Base-by-base conservation (phyloP, 108 stramenopile species). In the Schizochytrium sp. region DNA sequence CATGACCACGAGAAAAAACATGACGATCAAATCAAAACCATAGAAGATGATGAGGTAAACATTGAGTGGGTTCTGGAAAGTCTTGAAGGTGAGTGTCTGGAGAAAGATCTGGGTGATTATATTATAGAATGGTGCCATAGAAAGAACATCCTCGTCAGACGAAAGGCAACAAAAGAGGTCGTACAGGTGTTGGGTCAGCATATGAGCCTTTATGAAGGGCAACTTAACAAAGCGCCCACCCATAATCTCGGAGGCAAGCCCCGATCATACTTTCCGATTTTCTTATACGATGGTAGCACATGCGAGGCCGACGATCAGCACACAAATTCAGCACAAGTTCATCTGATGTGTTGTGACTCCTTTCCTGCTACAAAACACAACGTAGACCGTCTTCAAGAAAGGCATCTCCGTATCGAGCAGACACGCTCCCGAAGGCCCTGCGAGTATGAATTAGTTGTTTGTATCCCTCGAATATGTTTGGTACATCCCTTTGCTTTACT, bases 341-440 rank as follows among this genome's bases (percentile, higher is more conserved):
- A 83, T 17, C 47, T 83, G 38, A 83, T 83, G 47, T 83, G 76
- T 53, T 83, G 76, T 53, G 76, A 83, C 28, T 83, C 76, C 15
- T 83, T 83, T 42, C 76, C 50, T 10, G 53, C 53, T 47, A 55
- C 47, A n/a, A n/a, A 53, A 5, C 53, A 55, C 8, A 55, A 17
- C 50, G 76, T 83, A 13, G 76, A 83, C 47, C 49, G 28, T 0
- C 1, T 83, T 7, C 76, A 83, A 40, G 5, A 50, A 50, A 83
- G 40, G 76, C 76, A 83, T 42, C 19, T 83, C n/a, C 76, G 76
- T 12, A 83, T 83, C 47, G 76, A 83, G 76, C 53, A 10, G 47
- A 53, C 53, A 10, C 76, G 53, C 50, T 55, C 47, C 13, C 47
- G 53, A 5, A n/a, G 53, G 10, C 76, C 76, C 28, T 83, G 76